phyloP scores from a whole-genome alignment of 768 basidiomycete genomes.

The Suillus paluster region DNA sequence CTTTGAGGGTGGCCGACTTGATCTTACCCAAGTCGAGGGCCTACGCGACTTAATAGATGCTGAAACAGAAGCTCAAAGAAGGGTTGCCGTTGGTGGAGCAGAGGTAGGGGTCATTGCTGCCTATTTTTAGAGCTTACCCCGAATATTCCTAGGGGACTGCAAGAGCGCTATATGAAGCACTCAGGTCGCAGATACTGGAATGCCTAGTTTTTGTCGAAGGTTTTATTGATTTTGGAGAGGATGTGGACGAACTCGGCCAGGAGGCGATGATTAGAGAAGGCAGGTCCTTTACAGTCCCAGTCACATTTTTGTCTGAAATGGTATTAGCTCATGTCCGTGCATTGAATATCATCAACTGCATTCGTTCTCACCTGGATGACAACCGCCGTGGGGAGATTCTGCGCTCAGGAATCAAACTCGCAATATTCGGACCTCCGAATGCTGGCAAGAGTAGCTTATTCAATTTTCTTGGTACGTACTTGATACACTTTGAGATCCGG shows the following conservation, averaged over 20 bases:
- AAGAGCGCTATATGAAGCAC: conserved; percentile 59
- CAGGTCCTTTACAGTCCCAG: conserved; percentile 28
- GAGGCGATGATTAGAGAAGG: conserved; percentile 79
- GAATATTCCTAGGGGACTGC: conserved; percentile 59
- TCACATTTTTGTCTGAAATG: conserved; percentile 2
- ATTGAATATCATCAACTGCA: conserved; percentile 49
- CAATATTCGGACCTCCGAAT: conserved; percentile 93
- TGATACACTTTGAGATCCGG: not conserved
- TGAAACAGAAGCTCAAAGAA: conserved; percentile 83
- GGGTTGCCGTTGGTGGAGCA: conserved; percentile 69
- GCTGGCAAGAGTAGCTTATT: conserved; percentile 91
- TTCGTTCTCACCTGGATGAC: conserved; percentile 66
- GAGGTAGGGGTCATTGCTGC: conserved; percentile 50
- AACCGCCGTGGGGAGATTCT: conserved; percentile 82
- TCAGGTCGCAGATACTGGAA: conserved; percentile 69
- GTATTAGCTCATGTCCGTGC: conserved; percentile 58
- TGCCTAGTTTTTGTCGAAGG: conserved; percentile 85
- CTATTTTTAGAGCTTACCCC: not conserved
- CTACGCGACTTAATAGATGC: conserved; percentile 86
- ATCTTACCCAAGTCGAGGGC: conserved; percentile 89
- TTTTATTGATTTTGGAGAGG: conserved; percentile 92
- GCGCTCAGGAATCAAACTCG: conserved; percentile 78
- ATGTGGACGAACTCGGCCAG: conserved; percentile 76
- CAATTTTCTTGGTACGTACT: conserved; percentile 73
- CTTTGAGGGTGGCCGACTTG: conserved; percentile 78